Percentiles rank a stretch among this genome's conserved stretches.
Conservation (phyloP, 768 basidiomycete species). For the Leucosporidium creatinivorum region DNA sequence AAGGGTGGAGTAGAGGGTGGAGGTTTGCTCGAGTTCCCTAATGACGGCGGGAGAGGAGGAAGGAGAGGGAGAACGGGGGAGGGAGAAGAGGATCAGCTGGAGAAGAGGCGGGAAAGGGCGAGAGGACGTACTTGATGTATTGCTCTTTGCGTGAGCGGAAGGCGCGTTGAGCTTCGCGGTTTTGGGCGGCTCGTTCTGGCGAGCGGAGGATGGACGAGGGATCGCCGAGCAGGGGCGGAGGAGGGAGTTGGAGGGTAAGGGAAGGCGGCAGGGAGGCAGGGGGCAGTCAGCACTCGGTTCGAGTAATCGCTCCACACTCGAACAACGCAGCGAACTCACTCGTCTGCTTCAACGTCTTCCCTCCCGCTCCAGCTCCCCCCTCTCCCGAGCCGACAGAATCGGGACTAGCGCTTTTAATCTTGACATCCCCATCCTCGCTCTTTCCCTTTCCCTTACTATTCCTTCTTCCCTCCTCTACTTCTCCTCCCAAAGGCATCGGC, state of each 20-base stretch:
- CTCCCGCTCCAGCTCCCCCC: background rate
- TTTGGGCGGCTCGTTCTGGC: slow-evolving; percentile 76
- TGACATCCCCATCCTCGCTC: background rate
- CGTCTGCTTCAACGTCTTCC: slow-evolving; percentile 15
- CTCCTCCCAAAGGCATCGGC: too few relatives aligned
- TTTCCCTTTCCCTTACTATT: background rate
- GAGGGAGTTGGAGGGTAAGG: too few relatives aligned
- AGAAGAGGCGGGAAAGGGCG: background rate
- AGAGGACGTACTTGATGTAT: slow-evolving; percentile 59
- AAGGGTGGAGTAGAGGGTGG: background rate
- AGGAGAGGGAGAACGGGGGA: background rate
- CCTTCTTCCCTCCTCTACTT: too few relatives aligned
- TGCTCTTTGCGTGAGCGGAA: slow-evolving; percentile 65
- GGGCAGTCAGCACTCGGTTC: background rate
- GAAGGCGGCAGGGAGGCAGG: background rate
- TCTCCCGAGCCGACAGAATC: background rate
- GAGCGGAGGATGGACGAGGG: too few relatives aligned
- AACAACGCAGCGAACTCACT: background rate
- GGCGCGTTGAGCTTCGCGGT: slow-evolving; percentile 61
- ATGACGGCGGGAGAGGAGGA: background rate
- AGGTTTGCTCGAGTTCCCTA: background rate
- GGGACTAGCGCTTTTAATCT: background rate
- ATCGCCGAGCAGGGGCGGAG: background rate
- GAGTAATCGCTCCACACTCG: too few relatives aligned
- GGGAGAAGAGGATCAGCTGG: too few relatives aligned